Conservation (phyloP, 78 protist genomes). For the slime mould (Dictyostelium discoideum) region DNA sequence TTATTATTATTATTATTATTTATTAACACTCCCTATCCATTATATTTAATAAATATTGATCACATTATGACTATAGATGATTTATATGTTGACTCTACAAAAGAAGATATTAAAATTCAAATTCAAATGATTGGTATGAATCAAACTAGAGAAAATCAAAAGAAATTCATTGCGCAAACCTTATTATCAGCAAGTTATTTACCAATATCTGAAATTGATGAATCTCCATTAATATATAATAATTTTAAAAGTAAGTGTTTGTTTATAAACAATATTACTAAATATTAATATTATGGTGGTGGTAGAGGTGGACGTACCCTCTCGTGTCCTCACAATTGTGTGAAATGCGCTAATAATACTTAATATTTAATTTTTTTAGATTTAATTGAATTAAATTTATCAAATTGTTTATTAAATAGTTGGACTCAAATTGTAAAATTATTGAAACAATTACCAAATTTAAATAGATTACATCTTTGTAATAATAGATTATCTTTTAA, state of each 20-base stretch:
- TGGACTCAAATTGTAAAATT: slow-evolving; percentile 31
- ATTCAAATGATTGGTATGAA: slow-evolving; percentile 75
- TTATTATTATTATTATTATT: no score
- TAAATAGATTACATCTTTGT: slow-evolving; percentile 4
- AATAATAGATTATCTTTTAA: slow-evolving; percentile 26
- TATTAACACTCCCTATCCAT: no score
- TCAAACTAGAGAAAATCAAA: slow-evolving; percentile 26
- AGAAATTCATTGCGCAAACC: not conserved
- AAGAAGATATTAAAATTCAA: slow-evolving; percentile 7
- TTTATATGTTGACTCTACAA: slow-evolving; percentile 25
- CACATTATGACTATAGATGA: slow-evolving; percentile 8
- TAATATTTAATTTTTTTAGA: not conserved
- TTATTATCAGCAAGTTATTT: not conserved
- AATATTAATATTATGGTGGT: not conserved
- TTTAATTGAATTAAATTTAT: slow-evolving; percentile 26
- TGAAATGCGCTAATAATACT: no score
- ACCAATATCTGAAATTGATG: not conserved
- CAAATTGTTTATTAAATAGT: slow-evolving; percentile 17
- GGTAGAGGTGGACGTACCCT: not conserved
- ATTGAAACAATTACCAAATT: slow-evolving; percentile 4
- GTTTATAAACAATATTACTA: no score
- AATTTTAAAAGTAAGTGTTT: not conserved
- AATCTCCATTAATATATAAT: not conserved
- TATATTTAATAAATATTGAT: no score
- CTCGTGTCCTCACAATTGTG: no score